These are phyloP conservation scores for Fusarium sarcochroum DNA, from an alignment of 2,329 filamentous ascomycete genomes.

Conservation along the genomic window DNA sequence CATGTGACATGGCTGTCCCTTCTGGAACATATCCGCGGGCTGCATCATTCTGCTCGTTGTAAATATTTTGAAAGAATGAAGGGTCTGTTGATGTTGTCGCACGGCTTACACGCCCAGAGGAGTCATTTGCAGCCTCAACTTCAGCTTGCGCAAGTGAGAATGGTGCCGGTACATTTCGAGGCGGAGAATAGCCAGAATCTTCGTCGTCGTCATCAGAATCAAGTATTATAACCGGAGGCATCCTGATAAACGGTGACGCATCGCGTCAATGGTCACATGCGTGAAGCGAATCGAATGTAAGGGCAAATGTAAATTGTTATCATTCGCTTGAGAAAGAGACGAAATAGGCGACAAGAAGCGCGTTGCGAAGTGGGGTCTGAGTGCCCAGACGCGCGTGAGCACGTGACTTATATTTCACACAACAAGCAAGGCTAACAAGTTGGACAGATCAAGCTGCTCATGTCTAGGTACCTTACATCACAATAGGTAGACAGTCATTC, in stretches of 20 bases:
- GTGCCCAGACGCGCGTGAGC: conserved; percentile 30
- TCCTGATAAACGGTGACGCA: conserved; percentile 26
- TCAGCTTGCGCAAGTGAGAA: conserved; percentile 4
- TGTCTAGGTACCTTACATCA: neutral
- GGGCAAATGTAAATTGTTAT: conserved; percentile 13
- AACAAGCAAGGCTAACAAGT: neutral
- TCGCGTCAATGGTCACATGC: conserved; percentile 8
- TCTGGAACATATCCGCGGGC: conserved; percentile 41
- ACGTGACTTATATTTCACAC: conserved; percentile 32
- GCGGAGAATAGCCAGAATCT: conserved; percentile 45
- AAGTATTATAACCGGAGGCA: conserved; percentile 53
- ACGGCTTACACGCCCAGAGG: conserved; percentile 47
- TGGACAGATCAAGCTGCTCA: neutral
- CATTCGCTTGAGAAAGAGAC: conserved; percentile 5
- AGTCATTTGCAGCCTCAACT: conserved; percentile 30
- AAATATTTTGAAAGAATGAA: conserved; percentile 63
- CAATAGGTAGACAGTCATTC: neutral
- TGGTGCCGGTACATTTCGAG: conserved; percentile 21
- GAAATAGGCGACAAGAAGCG: conserved; percentile 21
- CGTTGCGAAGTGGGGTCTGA: conserved; percentile 29
- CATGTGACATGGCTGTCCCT: conserved; percentile 14
- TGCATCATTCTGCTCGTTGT: conserved; percentile 61
- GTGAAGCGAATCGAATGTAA: conserved; percentile 1
- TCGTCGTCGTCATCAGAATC: conserved; percentile 60
- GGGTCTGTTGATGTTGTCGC: conserved; percentile 62